A percentile compares a stretch with the other conserved stretches of the same genome.
phyloP scores from a whole-genome alignment of 2,329 filamentous ascomycete genomes.

The Tolypocladium album region DNA sequence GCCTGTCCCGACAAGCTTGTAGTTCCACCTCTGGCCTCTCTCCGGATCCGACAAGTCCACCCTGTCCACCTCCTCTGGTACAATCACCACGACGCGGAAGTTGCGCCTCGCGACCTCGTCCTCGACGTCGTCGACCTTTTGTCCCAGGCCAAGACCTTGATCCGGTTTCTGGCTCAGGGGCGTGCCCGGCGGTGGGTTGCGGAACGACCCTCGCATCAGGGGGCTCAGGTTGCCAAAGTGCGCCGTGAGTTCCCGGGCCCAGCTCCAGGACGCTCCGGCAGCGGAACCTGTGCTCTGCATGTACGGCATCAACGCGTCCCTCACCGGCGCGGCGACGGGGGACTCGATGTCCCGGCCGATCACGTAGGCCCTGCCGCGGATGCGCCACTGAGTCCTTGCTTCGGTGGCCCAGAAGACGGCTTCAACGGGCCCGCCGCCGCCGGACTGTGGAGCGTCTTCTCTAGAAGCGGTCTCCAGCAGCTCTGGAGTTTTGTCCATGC shows the following conservation, averaged over 20 bases:
- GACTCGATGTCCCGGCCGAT: slow-evolving; percentile 58
- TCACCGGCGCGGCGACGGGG: slow-evolving; percentile 33
- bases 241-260: slow-evolving; percentile 67
- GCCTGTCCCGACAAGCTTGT: slow-evolving; percentile 42
- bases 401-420: slow-evolving; percentile 72
- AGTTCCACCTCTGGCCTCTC: slow-evolving; percentile 53
- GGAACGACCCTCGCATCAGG: slow-evolving; percentile 66
- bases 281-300: slow-evolving; percentile 39
- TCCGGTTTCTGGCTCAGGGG: slow-evolving; percentile 40
- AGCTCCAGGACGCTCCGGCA: slow-evolving; percentile 54
- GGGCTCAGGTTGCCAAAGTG: slow-evolving; percentile 88
- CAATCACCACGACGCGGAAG: slow-evolving; percentile 75
- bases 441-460: slow-evolving; percentile 23
- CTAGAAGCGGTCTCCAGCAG: slow-evolving; percentile 33
- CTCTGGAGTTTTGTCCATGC: slow-evolving; percentile 76
- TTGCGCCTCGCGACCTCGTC: slow-evolving; percentile 62
- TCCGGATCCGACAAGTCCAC: slow-evolving; percentile 60
- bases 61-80: slow-evolving; percentile 66
- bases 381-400: slow-evolving; percentile 69
- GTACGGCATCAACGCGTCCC: slow-evolving; percentile 45
- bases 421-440: slow-evolving; percentile 64
- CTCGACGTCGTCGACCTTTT: slow-evolving; percentile 59
- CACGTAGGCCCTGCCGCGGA: slow-evolving; percentile 67
- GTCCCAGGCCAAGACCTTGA: slow-evolving; percentile 35
- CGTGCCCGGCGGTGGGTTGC: slow-evolving; percentile 58